Evolutionary conservation across 179 eudicot genomes (phyloP).

Genomic region (Carnegiea gigantea): DNA sequence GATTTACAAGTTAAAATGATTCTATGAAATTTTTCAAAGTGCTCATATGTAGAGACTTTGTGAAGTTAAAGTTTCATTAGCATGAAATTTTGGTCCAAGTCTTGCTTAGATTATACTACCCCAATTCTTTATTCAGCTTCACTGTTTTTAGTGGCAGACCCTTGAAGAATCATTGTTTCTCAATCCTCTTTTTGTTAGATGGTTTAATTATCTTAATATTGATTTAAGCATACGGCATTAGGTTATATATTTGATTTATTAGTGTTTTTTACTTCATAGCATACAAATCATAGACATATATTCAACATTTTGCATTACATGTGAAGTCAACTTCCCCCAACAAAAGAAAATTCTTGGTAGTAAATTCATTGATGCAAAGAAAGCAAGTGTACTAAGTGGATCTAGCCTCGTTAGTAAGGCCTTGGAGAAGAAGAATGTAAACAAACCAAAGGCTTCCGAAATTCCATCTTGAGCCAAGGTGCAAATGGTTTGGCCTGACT

Average conservation of each 20-base stretch:
- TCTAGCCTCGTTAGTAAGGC: slow-evolving; percentile 39
- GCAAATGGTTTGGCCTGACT: slow-evolving; percentile 85
- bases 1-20: not conserved
- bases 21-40: not conserved
- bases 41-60: not conserved
- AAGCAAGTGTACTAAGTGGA: slow-evolving; percentile 34
- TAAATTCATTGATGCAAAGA: slow-evolving; percentile 36
- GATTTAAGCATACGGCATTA: not conserved
- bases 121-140: too few species aligned
- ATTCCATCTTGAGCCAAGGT: too few species aligned
- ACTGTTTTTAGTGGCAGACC: too few species aligned
- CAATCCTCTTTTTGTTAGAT: not conserved
- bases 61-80: not conserved
- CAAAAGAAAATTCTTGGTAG: slow-evolving; percentile 37
- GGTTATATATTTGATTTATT: not conserved
- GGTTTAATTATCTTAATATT: not conserved
- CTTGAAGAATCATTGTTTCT: too few species aligned
- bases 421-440: slow-evolving; percentile 49
- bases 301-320: slow-evolving; percentile 30
- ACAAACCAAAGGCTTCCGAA: slow-evolving; percentile 36
- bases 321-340: slow-evolving; percentile 43
- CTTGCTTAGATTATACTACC: too few species aligned
- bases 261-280: slow-evolving; percentile 22
- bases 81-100: not conserved
- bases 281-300: slow-evolving; percentile 46